Conservation (phyloP, 1,139 yeast genomes). For the Pichia sp. region DNA sequence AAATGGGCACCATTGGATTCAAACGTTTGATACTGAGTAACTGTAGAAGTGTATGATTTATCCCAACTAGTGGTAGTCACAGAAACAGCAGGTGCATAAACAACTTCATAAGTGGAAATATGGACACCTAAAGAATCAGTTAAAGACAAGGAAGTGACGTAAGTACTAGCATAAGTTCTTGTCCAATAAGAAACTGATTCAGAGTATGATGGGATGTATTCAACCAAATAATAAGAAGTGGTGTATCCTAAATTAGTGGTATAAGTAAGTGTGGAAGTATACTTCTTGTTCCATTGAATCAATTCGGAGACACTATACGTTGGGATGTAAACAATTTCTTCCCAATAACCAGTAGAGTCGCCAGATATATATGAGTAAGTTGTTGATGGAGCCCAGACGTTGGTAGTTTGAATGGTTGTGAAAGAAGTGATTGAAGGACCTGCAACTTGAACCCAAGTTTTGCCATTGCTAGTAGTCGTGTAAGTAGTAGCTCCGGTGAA, state of each 20-base stretch:
- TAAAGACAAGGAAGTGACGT: neutral
- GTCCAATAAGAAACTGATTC: constrained; percentile 11
- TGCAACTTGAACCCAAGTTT: constrained; percentile 3
- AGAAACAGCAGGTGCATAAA: constrained; percentile 4
- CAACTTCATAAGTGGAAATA: constrained; percentile 9
- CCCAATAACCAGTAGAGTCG: neutral
- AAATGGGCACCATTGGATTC: constrained; percentile 6
- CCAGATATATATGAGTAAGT: neutral
- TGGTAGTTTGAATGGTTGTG: neutral
- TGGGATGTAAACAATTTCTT: constrained; percentile 6
- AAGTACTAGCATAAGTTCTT: constrained; percentile 7
- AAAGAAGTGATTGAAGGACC: constrained; percentile 5
- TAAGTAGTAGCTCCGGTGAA: too few species aligned
- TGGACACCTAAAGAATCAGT: constrained; percentile 10
- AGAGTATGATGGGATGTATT: constrained; percentile 13
- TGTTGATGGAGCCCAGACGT: neutral
- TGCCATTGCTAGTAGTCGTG: too few species aligned
- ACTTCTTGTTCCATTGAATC: constrained; percentile 8
- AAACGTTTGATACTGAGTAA: neutral
- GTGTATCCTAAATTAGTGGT: neutral
- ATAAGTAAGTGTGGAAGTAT: neutral
- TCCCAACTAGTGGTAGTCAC: constrained; percentile 7
- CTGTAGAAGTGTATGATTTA: constrained; percentile 2
- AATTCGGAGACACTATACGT: neutral
- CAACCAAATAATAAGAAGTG: neutral